phyloP scores from a whole-genome alignment of 1,139 yeast species.

The Candida freyschussii region DNA sequence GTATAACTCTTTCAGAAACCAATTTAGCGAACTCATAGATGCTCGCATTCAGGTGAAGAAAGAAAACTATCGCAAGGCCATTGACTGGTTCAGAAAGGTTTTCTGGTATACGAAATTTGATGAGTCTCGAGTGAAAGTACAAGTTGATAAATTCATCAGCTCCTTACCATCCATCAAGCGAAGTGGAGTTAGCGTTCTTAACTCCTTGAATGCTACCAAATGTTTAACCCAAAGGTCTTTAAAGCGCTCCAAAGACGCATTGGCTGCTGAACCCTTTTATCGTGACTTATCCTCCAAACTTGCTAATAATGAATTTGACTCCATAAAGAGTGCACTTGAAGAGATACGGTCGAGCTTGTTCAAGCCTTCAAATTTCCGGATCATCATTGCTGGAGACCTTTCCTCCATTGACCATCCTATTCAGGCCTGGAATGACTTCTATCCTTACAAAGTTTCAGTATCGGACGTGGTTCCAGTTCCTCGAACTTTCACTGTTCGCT shows the following conservation, averaged over 20 bases:
- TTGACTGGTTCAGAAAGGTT: constrained; percentile 70
- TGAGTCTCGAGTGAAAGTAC: constrained; percentile 60
- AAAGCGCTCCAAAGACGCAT: constrained; percentile 60
- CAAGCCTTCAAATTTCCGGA: constrained; percentile 54
- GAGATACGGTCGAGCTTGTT: constrained; percentile 53
- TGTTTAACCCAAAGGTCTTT: constrained; percentile 56
- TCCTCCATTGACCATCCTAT: constrained; percentile 48
- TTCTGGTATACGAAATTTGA: constrained; percentile 68
- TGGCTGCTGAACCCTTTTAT: constrained; percentile 58
- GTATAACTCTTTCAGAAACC: constrained; percentile 54
- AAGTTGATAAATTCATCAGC: constrained; percentile 70
- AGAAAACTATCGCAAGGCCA: constrained; percentile 59
- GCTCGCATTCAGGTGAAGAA: constrained; percentile 60
- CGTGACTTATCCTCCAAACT: constrained; percentile 46
- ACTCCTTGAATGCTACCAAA: constrained; percentile 53
- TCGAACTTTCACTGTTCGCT: constrained; percentile 47
- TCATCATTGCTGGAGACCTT: constrained; percentile 70
- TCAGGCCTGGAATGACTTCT: constrained; percentile 53
- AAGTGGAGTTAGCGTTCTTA: constrained; percentile 67
- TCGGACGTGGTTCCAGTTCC: constrained; percentile 37
- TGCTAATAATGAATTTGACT: constrained; percentile 44
- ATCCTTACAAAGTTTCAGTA: constrained; percentile 13
- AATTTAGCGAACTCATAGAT: constrained; percentile 59
- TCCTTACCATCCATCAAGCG: constrained; percentile 78
- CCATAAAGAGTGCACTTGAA: constrained; percentile 52